Evolutionary conservation across 352 stramenopile species (phyloP).

Genomic region (Pythium coloratum): DNA sequence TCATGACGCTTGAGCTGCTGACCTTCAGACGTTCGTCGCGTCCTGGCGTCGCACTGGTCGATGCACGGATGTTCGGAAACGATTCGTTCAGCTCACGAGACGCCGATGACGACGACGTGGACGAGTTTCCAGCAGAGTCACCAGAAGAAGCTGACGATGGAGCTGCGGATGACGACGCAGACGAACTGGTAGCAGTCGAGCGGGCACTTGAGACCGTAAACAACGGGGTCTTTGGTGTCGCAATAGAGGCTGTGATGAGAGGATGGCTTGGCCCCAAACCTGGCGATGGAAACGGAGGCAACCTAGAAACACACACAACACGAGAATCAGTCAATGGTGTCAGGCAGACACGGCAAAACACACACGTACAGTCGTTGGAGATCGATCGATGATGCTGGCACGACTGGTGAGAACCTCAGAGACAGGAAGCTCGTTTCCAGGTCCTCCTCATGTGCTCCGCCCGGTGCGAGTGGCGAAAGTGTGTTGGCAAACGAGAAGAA

Average conservation of each 20-base stretch:
- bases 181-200: slow-evolving; percentile 23
- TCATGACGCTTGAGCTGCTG: slow-evolving; percentile 62
- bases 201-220: not conserved
- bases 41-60: slow-evolving; percentile 67
- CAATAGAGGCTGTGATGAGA: not conserved
- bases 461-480: slow-evolving; percentile 54
- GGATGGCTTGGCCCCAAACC: slow-evolving; percentile 13
- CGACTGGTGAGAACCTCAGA: slow-evolving; percentile 58
- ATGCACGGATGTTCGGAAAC: slow-evolving; percentile 83
- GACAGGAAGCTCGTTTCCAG: slow-evolving; percentile 66
- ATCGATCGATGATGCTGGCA: slow-evolving; percentile 48
- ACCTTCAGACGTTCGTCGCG: slow-evolving; percentile 66
- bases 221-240: slow-evolving; percentile 20
- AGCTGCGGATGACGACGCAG: slow-evolving; percentile 22
- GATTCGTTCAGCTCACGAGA: slow-evolving; percentile 39
- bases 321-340: not conserved
- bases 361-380: slow-evolving; percentile 65
- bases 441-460: slow-evolving; percentile 42
- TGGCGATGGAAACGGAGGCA: slow-evolving; percentile 59
- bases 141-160: slow-evolving; percentile 14
- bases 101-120: not conserved
- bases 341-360: not conserved
- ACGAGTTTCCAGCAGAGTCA: not conserved
- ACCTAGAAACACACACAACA: slow-evolving; percentile 29
- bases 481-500: slow-evolving; percentile 83